A percentile compares a stretch with the other conserved stretches of the same genome.
phyloP scores from a whole-genome alignment of 1,284 basidiomycete species.

The Agaricales sp. region DNA sequence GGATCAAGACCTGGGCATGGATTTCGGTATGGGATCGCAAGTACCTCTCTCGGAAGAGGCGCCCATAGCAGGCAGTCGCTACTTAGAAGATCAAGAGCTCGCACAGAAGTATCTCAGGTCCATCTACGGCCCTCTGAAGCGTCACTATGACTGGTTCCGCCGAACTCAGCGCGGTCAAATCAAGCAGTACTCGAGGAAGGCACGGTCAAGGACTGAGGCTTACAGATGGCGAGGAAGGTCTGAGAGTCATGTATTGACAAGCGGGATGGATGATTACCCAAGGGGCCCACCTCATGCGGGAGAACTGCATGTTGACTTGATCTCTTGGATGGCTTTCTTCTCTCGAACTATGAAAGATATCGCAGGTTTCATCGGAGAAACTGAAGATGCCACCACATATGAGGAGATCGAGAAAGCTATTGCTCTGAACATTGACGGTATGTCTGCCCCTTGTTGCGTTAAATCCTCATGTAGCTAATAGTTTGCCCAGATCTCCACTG shows the following conservation, averaged over 20 bases:
- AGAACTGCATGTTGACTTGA: slow-evolving; percentile 87
- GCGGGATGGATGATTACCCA: slow-evolving; percentile 94
- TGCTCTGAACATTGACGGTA: slow-evolving; percentile 80
- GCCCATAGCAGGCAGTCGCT: slow-evolving; percentile 27
- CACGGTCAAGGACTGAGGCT: slow-evolving; percentile 78
- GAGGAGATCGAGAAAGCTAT: slow-evolving; percentile 71
- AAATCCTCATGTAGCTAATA: slow-evolving; percentile 7
- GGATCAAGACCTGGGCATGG: slow-evolving; percentile 53
- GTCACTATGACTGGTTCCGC: slow-evolving; percentile 94
- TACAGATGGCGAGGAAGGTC: slow-evolving; percentile 94
- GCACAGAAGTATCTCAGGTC: slow-evolving; percentile 63
- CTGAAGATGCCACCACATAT: slow-evolving; percentile 72
- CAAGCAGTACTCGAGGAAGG: slow-evolving; percentile 76
- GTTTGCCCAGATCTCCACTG: slow-evolving; percentile 73
- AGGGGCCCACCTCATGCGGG: slow-evolving; percentile 81
- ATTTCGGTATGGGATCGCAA: slow-evolving; percentile 41
- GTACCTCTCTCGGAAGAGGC: slow-evolving; percentile 26
- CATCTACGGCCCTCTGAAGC: slow-evolving; percentile 76
- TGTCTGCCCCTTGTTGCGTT: slow-evolving; percentile 9
- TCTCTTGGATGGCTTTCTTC: slow-evolving; percentile 94
- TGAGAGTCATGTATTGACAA: slow-evolving; percentile 80
- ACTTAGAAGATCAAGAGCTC: slow-evolving; percentile 47
- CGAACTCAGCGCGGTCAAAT: slow-evolving; percentile 89
- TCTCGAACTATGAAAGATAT: slow-evolving; percentile 83
- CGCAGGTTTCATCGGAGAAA: slow-evolving; percentile 73